Percentiles rank a stretch among this genome's conserved stretches.
Evolutionary conservation across 2,329 filamentous ascomycete genomes (phyloP).

Genomic region (Thermoascus crustaceus): DNA sequence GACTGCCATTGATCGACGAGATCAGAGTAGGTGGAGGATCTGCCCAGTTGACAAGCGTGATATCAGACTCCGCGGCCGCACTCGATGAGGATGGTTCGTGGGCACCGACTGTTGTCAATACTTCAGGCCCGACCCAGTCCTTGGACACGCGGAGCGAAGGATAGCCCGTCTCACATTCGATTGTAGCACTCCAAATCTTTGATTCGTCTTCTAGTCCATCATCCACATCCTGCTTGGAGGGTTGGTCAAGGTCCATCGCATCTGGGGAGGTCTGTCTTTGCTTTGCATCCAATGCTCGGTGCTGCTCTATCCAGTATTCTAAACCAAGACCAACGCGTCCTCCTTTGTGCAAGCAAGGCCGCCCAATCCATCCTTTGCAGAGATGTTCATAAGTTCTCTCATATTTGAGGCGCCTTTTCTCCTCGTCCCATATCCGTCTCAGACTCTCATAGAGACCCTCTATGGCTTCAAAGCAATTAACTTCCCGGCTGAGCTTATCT

Average conservation of each 20-base stretch:
- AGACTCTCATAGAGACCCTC: constrained; percentile 36
- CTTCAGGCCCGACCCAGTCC: constrained; percentile 33
- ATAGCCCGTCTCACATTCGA: constrained; percentile 39
- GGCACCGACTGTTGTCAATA: constrained; percentile 22
- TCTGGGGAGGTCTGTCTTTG: constrained; percentile 17
- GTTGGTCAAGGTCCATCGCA: constrained; percentile 26
- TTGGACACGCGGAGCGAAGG: constrained; percentile 37
- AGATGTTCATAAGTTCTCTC: constrained; percentile 29
- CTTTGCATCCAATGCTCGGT: constrained; percentile 26
- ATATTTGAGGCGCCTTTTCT: constrained; percentile 25
- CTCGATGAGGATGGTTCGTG: constrained; percentile 16
- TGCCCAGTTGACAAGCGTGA: constrained; percentile 29
- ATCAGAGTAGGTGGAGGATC: constrained; percentile 31
- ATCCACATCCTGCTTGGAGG: constrained; percentile 11
- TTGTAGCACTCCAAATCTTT: constrained; percentile 28
- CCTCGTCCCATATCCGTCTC: constrained; percentile 36
- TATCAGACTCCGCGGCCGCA: constrained; percentile 15
- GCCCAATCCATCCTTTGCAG: constrained; percentile 34
- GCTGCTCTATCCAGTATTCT: constrained; percentile 36
- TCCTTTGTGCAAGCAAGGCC: constrained; percentile 33
- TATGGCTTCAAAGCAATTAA: constrained; percentile 41
- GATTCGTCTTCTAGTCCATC: constrained; percentile 14
- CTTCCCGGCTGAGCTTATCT: constrained; percentile 36
- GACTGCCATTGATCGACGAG: constrained; percentile 20
- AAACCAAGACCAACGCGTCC: constrained; percentile 32